Evolutionary conservation across 805 yeast species (phyloP).

Genomic region (Starmera amethionina): DNA sequence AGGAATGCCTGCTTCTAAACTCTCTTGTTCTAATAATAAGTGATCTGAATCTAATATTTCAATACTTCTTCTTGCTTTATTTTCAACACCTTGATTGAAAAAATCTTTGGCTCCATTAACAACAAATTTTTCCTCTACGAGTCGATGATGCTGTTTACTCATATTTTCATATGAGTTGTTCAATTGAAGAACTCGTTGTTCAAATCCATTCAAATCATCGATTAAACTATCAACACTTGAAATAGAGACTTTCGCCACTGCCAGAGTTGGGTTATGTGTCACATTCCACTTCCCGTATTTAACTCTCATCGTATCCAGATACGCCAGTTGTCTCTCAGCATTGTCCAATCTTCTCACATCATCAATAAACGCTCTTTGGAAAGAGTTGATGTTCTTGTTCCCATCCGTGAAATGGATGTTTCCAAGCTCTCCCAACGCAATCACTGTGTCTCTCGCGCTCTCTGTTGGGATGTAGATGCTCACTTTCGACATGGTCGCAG

Average conservation of each 20-base stretch:
- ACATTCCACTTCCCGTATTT: slow-evolving; percentile 31
- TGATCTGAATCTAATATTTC: slow-evolving; percentile 30
- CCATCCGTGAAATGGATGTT: slow-evolving; percentile 82
- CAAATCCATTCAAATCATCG: slow-evolving; percentile 54
- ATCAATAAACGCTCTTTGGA: slow-evolving; percentile 85
- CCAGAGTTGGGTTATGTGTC: slow-evolving; percentile 21
- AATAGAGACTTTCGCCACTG: slow-evolving; percentile 18
- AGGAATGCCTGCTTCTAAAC: slow-evolving; percentile 27
- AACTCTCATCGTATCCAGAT: slow-evolving; percentile 38
- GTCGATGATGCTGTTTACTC: slow-evolving; percentile 48
- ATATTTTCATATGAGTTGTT: slow-evolving; percentile 59
- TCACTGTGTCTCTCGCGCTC: slow-evolving; percentile 77
- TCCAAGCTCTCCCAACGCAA: slow-evolving; percentile 80
- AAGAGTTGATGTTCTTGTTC: slow-evolving; percentile 69
- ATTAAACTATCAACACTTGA: slow-evolving; percentile 58
- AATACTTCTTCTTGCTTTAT: slow-evolving; percentile 23
- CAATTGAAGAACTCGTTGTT: slow-evolving; percentile 64
- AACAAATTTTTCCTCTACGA: slow-evolving; percentile 66
- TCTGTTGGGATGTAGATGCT: slow-evolving; percentile 90
- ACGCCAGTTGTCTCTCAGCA: slow-evolving; percentile 75
- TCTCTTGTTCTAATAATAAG: slow-evolving; percentile 22
- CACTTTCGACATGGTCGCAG: slow-evolving; percentile 95
- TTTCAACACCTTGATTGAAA: slow-evolving; percentile 28
- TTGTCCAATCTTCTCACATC: slow-evolving; percentile 81
- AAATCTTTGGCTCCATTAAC: slow-evolving; percentile 38